Conservation (phyloP, 768 basidiomycete species). For the Psilocybe sp. region DNA sequence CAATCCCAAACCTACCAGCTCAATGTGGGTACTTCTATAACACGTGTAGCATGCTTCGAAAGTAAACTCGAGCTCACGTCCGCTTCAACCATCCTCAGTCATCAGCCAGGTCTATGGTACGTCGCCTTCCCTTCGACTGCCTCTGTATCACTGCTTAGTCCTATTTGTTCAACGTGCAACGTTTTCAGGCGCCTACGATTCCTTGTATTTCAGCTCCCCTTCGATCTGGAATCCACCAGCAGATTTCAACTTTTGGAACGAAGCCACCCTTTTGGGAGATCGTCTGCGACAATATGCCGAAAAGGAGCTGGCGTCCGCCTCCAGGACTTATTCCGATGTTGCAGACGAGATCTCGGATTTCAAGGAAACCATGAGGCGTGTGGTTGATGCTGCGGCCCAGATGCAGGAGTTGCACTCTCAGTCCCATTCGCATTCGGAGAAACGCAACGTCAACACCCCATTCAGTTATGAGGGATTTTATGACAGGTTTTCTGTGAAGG, state of each 20-base stretch:
- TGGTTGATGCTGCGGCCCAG: constrained; percentile 14
- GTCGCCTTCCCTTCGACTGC: background rate
- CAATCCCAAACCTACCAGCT: background rate
- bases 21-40: background rate
- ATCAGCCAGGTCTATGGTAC: background rate
- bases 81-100: background rate
- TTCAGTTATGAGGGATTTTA: constrained; percentile 11
- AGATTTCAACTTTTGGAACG: constrained; percentile 13
- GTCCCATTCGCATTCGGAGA: background rate
- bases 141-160: background rate
- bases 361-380: constrained; percentile 13
- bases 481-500: constrained; percentile 12
- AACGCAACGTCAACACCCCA: background rate
- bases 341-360: constrained; percentile 19
- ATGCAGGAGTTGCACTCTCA: constrained; percentile 6
- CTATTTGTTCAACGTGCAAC: background rate
- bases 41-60: background rate
- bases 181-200: background rate
- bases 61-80: background rate
- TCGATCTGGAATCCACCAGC: background rate
- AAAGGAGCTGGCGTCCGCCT: constrained; percentile 13
- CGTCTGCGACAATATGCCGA: constrained; percentile 13
- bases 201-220: background rate
- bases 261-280: constrained; percentile 11
- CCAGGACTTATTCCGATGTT: constrained; percentile 9